These are phyloP conservation scores for Coemansia guatemalensis DNA, from an alignment of 192 early-diverging fungal species.

Conservation along the genomic window DNA sequence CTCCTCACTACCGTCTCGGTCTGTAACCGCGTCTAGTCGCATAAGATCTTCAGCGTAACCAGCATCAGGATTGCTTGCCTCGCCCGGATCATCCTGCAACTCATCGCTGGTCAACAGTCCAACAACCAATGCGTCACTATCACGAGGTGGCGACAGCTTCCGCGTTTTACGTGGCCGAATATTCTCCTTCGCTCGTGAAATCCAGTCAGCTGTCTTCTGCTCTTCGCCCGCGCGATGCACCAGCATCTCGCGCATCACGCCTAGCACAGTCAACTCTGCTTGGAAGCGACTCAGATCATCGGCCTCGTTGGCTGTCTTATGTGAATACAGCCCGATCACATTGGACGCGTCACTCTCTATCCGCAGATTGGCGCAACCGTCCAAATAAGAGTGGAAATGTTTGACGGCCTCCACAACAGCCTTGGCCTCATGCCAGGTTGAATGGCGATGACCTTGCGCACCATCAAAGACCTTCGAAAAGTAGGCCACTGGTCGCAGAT, in stretches of 20 bases:
- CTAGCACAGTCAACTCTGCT: constrained; percentile 1
- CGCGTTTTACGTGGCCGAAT: not conserved
- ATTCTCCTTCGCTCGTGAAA: constrained; percentile 11
- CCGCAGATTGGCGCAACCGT: constrained; percentile 16
- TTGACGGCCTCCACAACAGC: constrained; percentile 14
- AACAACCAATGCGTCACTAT: constrained; percentile 1
- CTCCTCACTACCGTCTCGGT: too few species aligned
- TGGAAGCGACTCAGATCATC: not conserved
- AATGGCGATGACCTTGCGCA: not conserved
- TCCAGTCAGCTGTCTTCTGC: constrained; percentile 17
- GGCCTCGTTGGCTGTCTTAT: constrained; percentile 7
- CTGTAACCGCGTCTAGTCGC: too few species aligned
- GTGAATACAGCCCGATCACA: too few species aligned
- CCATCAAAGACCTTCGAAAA: constrained; percentile 25
- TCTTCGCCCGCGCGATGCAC: too few species aligned
- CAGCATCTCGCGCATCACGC: constrained; percentile 15
- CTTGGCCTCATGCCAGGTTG: constrained; percentile 22
- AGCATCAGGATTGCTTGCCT: too few species aligned
- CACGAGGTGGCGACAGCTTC: not conserved
- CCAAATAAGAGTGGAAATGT: constrained; percentile 28
- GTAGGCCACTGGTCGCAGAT: constrained; percentile 24
- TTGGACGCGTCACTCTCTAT: constrained; percentile 35
- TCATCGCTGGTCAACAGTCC: not conserved
- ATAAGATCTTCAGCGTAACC: too few species aligned
- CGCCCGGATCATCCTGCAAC: too few species aligned